phyloP scores from a whole-genome alignment of 192 early-diverging fungal genomes.

The Kappamyces sp. region DNA sequence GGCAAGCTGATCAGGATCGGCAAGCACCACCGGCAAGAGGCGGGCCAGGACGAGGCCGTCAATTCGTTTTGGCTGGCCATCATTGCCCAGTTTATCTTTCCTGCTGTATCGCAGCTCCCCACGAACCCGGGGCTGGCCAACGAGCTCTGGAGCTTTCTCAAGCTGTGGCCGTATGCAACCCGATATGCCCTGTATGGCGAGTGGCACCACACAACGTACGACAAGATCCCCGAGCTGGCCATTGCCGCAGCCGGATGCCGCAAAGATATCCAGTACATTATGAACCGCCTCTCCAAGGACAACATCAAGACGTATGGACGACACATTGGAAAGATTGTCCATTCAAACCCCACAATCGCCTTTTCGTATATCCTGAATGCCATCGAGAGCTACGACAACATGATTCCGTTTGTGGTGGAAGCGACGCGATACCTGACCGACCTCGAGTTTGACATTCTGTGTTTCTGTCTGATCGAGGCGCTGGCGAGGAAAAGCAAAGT shows the following conservation, averaged over 20 bases:
- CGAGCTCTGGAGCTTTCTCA: constrained; percentile 63
- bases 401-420: constrained; percentile 68
- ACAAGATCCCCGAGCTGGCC: constrained; percentile 46
- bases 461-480: constrained; percentile 61
- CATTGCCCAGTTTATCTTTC: constrained; percentile 51
- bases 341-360: constrained; percentile 69
- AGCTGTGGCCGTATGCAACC: constrained; percentile 48
- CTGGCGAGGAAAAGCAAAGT: constrained; percentile 48
- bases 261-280: constrained; percentile 50
- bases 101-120: constrained; percentile 52
- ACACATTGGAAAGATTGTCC: constrained; percentile 63
- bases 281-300: constrained; percentile 68
- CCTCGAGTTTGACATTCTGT: constrained; percentile 69
- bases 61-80: constrained; percentile 38
- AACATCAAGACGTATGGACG: constrained; percentile 67
- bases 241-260: constrained; percentile 39
- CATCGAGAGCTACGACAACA: constrained; percentile 68
- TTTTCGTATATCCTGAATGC: constrained; percentile 63
- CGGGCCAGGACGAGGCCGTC: constrained; percentile 16
- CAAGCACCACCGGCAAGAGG: constrained; percentile 13
- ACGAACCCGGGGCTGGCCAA: constrained; percentile 60
- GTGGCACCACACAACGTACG: constrained; percentile 62
- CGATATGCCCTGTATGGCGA: constrained; percentile 72
- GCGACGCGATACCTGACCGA: constrained; percentile 66
- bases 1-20: constrained; percentile 43